Percentiles rank a stretch among this genome's conserved stretches.
These are phyloP conservation scores for Botrytis paeoniae DNA, from an alignment of 2,329 filamentous ascomycete genomes.

Conservation along the genomic window DNA sequence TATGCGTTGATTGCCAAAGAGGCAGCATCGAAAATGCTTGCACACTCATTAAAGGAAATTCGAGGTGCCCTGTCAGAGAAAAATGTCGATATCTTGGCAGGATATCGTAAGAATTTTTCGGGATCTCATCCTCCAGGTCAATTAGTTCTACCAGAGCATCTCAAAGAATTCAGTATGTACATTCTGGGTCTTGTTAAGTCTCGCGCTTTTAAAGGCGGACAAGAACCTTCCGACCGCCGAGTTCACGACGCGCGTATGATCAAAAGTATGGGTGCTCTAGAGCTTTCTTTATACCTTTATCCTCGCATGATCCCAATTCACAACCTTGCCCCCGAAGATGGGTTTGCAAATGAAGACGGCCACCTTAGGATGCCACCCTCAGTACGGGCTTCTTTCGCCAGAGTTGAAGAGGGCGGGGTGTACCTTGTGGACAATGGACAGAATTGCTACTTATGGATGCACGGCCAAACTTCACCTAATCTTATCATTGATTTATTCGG, in stretches of 20 bases:
- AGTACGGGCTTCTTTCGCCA: constrained; percentile 78
- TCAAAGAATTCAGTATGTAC: constrained; percentile 97
- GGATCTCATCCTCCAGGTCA: constrained; percentile 83
- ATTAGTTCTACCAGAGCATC: constrained; percentile 88
- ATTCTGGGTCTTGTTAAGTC: constrained; percentile 87
- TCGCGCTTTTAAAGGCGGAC: constrained; percentile 88
- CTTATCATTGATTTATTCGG: constrained; percentile 89
- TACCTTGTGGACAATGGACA: constrained; percentile 97
- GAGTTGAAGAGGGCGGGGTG: constrained; percentile 87
- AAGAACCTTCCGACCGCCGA: constrained; percentile 84
- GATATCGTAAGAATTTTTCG: constrained; percentile 89
- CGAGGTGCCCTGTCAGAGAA: constrained; percentile 81
- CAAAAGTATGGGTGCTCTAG: constrained; percentile 78
- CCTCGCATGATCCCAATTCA: constrained; percentile 90
- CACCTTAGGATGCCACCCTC: constrained; percentile 80
- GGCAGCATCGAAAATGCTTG: constrained; percentile 77
- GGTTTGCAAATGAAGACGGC: constrained; percentile 82
- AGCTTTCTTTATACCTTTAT: constrained; percentile 90
- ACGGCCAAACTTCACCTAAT: constrained; percentile 88
- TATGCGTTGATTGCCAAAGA: constrained; percentile 88
- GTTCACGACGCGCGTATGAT: constrained; percentile 91
- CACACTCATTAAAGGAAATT: constrained; percentile 78
- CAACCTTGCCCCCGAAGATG: constrained; percentile 81
- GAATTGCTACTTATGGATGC: constrained; percentile 86
- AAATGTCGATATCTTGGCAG: constrained; percentile 86